A percentile compares a stretch with the other conserved stretches of the same genome.
phyloP scores from a whole-genome alignment of 164 flowering plant genomes.

The Magnolia changhungtana region DNA sequence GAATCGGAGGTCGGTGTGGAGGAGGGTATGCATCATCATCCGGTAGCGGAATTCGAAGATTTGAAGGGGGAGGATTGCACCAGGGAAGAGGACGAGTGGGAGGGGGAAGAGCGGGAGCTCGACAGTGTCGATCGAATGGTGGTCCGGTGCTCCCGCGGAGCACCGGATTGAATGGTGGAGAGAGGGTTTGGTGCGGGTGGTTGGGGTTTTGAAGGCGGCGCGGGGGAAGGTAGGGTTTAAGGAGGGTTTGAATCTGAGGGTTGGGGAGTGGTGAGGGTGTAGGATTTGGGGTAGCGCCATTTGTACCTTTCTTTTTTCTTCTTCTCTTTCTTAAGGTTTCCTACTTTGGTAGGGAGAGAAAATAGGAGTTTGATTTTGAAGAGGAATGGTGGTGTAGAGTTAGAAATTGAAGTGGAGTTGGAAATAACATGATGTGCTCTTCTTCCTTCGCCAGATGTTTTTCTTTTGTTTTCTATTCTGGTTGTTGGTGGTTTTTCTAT shows the following conservation, averaged over 20 bases:
- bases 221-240: conserved; percentile 9
- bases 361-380: neutral
- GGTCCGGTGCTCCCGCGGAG: conserved; percentile 47
- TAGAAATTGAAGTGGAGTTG: neutral
- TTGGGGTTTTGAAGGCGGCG: conserved; percentile 2
- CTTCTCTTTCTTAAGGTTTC: neutral
- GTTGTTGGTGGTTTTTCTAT: no score
- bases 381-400: neutral
- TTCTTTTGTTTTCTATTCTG: no score
- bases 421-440: neutral
- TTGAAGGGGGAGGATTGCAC: conserved; percentile 86
- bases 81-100: conserved; percentile 93
- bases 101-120: conserved; percentile 97
- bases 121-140: conserved; percentile 54
- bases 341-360: neutral
- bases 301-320: neutral
- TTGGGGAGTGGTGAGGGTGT: conserved; percentile 39
- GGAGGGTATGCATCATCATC: conserved; percentile 96
- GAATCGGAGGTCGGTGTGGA: conserved; percentile 91
- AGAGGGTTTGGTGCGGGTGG: neutral
- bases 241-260: conserved; percentile 31
- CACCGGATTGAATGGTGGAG: conserved; percentile 32
- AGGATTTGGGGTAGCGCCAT: conserved; percentile 64
- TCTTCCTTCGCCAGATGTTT: neutral
- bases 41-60: conserved; percentile 96